phyloP scores from a whole-genome alignment of 2,329 filamentous ascomycete species.

The Paraphaeosphaeria minitans region DNA sequence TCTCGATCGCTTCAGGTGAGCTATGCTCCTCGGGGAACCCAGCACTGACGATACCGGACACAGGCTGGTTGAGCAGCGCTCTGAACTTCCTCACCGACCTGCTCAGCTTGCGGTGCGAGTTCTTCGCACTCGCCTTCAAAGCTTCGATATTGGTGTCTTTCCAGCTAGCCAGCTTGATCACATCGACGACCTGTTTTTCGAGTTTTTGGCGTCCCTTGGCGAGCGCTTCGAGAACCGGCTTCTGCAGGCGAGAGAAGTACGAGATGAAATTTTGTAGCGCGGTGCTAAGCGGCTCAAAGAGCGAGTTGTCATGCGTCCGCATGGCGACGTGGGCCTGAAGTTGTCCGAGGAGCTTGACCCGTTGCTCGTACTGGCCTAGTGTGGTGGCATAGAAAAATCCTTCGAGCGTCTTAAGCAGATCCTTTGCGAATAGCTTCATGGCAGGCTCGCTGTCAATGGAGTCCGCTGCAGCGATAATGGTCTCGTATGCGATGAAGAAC shows the following conservation, averaged over 20 bases:
- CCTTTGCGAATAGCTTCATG: constrained; percentile 67
- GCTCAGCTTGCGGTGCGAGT: constrained; percentile 91
- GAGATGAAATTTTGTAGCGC: constrained; percentile 77
- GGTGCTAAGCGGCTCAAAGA: constrained; percentile 61
- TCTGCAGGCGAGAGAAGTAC: constrained; percentile 75
- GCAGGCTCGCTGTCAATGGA: constrained; percentile 64
- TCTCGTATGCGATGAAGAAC: constrained; percentile 97
- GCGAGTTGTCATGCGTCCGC: constrained; percentile 59
- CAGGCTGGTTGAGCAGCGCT: constrained; percentile 74
- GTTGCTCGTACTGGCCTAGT: constrained; percentile 77
- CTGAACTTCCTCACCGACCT: constrained; percentile 91
- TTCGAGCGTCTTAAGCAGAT: constrained; percentile 76
- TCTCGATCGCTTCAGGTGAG: constrained; percentile 12
- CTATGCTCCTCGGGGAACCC: constrained; percentile 38
- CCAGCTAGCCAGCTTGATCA: constrained; percentile 94
- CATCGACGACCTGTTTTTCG: constrained; percentile 92
- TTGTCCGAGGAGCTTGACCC: constrained; percentile 70
- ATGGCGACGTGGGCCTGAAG: constrained; percentile 68
- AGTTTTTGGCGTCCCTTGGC: constrained; percentile 70
- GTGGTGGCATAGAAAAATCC: constrained; percentile 79
- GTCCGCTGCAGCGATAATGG: constrained; percentile 76
- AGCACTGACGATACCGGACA: constrained; percentile 61
- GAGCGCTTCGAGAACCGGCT: constrained; percentile 68
- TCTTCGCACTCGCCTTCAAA: constrained; percentile 83
- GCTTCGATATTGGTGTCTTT: constrained; percentile 96